A percentile compares a stretch with the other conserved stretches of the same genome.
phyloP scores from a whole-genome alignment of 148 eudicot genomes.

The Pharnaceum exiguum region DNA sequence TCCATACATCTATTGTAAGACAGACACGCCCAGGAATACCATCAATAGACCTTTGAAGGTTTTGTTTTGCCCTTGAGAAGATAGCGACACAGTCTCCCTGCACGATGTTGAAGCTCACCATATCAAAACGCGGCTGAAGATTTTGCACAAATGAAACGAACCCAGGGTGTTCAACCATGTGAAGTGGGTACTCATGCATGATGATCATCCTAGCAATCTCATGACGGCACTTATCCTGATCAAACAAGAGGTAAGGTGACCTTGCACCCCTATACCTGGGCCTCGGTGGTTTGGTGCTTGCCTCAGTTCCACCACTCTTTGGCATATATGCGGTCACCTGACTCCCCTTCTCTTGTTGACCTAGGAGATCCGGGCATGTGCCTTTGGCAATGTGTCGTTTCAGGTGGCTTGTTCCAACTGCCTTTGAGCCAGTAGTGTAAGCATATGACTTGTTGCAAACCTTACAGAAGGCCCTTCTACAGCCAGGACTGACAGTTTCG shows the following conservation, averaged over 20 bases:
- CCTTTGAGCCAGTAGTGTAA: constrained; percentile 64
- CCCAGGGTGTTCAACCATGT: constrained; percentile 71
- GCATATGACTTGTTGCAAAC: constrained; percentile 71
- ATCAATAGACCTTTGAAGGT: constrained; percentile 49
- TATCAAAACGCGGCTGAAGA: constrained; percentile 61
- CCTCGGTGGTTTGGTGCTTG: constrained; percentile 35
- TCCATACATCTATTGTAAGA: constrained; percentile 63
- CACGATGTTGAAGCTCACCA: constrained; percentile 54
- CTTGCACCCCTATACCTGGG: constrained; percentile 39
- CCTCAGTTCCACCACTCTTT: constrained; percentile 31
- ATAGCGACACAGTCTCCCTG: constrained; percentile 70
- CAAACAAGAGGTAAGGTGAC: constrained; percentile 48
- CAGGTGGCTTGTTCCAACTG: constrained; percentile 73
- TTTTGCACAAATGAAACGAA: constrained; percentile 50
- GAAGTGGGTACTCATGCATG: constrained; percentile 70
- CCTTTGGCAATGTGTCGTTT: constrained; percentile 75
- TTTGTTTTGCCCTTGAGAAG: constrained; percentile 59
- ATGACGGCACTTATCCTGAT: constrained; percentile 58
- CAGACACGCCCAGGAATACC: constrained; percentile 63
- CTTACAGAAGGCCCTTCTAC: constrained; percentile 65
- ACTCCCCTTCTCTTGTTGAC: constrained; percentile 39
- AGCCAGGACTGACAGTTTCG: constrained; percentile 47
- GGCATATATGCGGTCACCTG: constrained; percentile 35
- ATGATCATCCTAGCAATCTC: constrained; percentile 74
- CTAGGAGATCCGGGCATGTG: constrained; percentile 50